These are phyloP conservation scores for Yamadazyma oceani DNA, from an alignment of 1,139 yeast genomes.

Conservation along the genomic window DNA sequence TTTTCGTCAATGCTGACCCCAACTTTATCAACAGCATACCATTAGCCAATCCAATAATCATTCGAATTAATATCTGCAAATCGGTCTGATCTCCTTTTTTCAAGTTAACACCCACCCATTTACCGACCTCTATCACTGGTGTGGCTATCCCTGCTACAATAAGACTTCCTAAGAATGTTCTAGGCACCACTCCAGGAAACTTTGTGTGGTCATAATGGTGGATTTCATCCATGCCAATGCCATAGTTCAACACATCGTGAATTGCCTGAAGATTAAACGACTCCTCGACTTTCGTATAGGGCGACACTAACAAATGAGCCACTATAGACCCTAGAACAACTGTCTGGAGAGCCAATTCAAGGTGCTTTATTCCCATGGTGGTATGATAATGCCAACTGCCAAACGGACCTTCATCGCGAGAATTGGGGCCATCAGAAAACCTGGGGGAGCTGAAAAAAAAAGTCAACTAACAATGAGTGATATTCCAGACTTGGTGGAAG, in stretches of 20 bases:
- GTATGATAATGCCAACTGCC: too few relatives aligned
- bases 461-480: constrained; percentile 8
- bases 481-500: constrained; percentile 17
- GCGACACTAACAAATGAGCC: constrained; percentile 56
- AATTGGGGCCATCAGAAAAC: not conserved
- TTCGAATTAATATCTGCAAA: constrained; percentile 52
- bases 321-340: constrained; percentile 31
- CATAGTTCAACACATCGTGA: constrained; percentile 74
- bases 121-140: constrained; percentile 31
- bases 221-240: constrained; percentile 41
- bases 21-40: constrained; percentile 27
- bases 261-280: constrained; percentile 89
- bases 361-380: too few relatives aligned
- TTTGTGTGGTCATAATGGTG: constrained; percentile 64
- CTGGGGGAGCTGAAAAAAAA: not conserved
- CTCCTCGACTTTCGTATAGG: constrained; percentile 92
- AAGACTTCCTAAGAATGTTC: constrained; percentile 80
- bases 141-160: constrained; percentile 41
- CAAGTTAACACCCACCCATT: constrained; percentile 25
- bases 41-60: constrained; percentile 54
- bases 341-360: constrained; percentile 7
- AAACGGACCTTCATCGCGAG: constrained; percentile 4
- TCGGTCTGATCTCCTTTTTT: constrained; percentile 31
- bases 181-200: constrained; percentile 89
- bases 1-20: constrained; percentile 24